Conservation (phyloP, 768 basidiomycete genomes). For the Agrocybe praecox region DNA sequence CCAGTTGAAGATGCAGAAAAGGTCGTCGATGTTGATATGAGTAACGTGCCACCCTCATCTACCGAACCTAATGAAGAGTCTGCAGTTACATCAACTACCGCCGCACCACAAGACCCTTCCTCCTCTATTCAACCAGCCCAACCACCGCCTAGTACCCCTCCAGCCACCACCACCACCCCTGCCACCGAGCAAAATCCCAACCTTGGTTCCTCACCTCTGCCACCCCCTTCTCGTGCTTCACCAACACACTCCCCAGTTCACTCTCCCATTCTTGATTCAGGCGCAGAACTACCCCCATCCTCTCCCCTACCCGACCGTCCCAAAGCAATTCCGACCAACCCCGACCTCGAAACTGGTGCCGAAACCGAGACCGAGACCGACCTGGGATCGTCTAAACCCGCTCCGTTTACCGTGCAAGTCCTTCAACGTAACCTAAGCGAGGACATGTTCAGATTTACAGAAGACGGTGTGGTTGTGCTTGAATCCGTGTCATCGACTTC, state of each 20-base stretch:
- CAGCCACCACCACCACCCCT: too few species aligned
- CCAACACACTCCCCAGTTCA: constrained; percentile 16
- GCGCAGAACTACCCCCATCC: constrained; percentile 5
- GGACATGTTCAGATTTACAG: constrained; percentile 39
- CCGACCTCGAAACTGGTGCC: constrained; percentile 4
- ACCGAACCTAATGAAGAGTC: neutral
- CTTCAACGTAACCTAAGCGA: constrained; percentile 36
- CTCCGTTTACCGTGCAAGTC: constrained; percentile 32
- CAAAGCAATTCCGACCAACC: neutral
- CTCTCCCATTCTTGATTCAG: constrained; percentile 16
- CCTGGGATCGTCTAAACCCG: constrained; percentile 17
- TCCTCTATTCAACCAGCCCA: neutral
- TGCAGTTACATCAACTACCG: neutral
- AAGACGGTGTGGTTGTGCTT: constrained; percentile 37
- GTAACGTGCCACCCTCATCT: neutral
- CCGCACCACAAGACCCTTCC: neutral
- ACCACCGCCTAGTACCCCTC: neutral
- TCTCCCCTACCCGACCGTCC: constrained; percentile 11
- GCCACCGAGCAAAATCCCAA: neutral
- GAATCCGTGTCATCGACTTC: constrained; percentile 17
- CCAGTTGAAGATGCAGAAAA: neutral
- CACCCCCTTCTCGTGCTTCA: constrained; percentile 16
- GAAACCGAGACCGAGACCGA: neutral
- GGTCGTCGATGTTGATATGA: neutral
- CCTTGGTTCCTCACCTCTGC: constrained; percentile 9